These are phyloP conservation scores for Pisolithus albus DNA, from an alignment of 768 basidiomycete genomes.

Conservation along the genomic window DNA sequence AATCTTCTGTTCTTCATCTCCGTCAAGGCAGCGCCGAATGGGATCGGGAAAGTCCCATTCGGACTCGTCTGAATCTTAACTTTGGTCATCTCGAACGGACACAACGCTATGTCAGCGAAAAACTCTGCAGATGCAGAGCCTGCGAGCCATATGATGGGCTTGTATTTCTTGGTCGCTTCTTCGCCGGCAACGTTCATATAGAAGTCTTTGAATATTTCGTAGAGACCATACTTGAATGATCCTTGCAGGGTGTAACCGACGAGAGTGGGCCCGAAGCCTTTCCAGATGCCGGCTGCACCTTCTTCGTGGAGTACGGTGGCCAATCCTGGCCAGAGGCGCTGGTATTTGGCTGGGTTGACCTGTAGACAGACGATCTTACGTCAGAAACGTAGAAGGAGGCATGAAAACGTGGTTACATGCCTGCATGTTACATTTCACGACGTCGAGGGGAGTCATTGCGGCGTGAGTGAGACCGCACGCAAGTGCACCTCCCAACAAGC, in stretches of 20 bases:
- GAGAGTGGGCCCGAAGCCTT: slow-evolving; percentile 89
- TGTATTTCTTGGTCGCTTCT: slow-evolving; percentile 72
- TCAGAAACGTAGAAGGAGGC: background rate
- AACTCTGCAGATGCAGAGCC: slow-evolving; percentile 93
- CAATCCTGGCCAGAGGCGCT: slow-evolving; percentile 55
- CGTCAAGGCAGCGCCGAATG: slow-evolving; percentile 61
- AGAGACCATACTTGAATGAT: slow-evolving; percentile 98
- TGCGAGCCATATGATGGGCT: slow-evolving; percentile 86
- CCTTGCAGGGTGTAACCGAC: slow-evolving; percentile 94
- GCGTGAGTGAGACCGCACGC: background rate
- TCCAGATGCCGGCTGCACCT: slow-evolving; percentile 83
- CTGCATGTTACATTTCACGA: background rate
- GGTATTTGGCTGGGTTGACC: slow-evolving; percentile 78
- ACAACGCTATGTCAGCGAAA: slow-evolving; percentile 93
- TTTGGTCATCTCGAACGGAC: slow-evolving; percentile 91
- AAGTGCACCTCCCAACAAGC: background rate
- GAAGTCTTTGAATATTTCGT: slow-evolving; percentile 91
- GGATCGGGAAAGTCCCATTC: slow-evolving; percentile 68
- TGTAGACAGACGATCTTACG: slow-evolving; percentile 18
- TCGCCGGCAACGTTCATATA: slow-evolving; percentile 90
- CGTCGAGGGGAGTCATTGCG: background rate
- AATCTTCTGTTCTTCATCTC: slow-evolving; percentile 60
- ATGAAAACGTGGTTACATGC: background rate
- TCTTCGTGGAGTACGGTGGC: slow-evolving; percentile 69
- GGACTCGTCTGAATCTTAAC: slow-evolving; percentile 83